Evolutionary conservation across 257 asterid species (phyloP).

Genomic region (Pogostemon cablin): DNA sequence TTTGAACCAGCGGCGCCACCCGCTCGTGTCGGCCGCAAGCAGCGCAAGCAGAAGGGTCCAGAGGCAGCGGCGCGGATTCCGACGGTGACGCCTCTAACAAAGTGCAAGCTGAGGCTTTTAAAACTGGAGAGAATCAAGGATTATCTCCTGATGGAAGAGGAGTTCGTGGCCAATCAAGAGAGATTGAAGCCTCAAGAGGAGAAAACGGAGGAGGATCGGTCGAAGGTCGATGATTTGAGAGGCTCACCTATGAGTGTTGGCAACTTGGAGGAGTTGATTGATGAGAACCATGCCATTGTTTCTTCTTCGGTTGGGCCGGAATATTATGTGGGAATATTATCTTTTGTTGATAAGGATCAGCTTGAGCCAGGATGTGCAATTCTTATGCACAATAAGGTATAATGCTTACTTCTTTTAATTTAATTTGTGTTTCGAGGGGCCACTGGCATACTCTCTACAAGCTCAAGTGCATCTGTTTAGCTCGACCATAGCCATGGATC

Average conservation of each 20-base stretch:
- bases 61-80: constrained; percentile 88
- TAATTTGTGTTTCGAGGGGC: constrained; percentile 46
- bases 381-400: constrained; percentile 93
- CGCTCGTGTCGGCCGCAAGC: constrained; percentile 90
- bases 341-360: constrained; percentile 89
- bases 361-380: constrained; percentile 95
- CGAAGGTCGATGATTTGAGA: constrained; percentile 81
- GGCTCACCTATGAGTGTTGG: constrained; percentile 97
- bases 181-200: constrained; percentile 92
- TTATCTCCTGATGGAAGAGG: constrained; percentile 85
- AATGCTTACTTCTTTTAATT: neutral
- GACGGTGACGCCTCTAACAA: constrained; percentile 71
- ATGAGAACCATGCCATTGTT: constrained; percentile 91
- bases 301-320: constrained; percentile 91
- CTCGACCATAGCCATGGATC: constrained; percentile 82
- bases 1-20: constrained; percentile 94
- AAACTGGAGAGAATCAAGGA: constrained; percentile 82
- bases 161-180: constrained; percentile 91
- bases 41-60: constrained; percentile 85
- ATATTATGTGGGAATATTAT: constrained; percentile 85
- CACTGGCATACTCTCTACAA: constrained; percentile 74
- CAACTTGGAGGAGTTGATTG: constrained; percentile 83
- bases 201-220: constrained; percentile 91
- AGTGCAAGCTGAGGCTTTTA: constrained; percentile 73
- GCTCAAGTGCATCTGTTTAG: constrained; percentile 57